Conservation (phyloP, 345 rosid species). For the Sonneratia caseolaris region DNA sequence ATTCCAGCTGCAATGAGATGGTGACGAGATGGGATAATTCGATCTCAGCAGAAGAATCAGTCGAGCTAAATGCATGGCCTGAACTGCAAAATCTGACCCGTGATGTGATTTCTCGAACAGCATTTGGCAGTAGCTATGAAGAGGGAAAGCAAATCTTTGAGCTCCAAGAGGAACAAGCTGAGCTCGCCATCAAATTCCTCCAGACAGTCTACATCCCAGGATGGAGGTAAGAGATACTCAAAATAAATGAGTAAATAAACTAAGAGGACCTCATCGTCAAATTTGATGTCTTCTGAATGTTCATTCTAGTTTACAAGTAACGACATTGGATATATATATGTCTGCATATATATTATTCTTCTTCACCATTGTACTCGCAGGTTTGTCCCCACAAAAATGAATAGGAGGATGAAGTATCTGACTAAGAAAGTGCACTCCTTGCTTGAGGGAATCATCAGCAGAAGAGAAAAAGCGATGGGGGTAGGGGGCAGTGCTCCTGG, state of each 20-base stretch:
- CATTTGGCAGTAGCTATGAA: constrained; percentile 61
- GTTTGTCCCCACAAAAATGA: constrained; percentile 27
- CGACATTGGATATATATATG: neutral
- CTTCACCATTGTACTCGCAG: constrained; percentile 8
- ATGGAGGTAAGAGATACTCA: constrained; percentile 32
- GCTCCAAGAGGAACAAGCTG: constrained; percentile 36
- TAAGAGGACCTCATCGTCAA: neutral
- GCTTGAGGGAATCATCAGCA: constrained; percentile 21
- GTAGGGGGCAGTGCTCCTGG: constrained; percentile 18
- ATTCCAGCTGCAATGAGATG: constrained; percentile 23
- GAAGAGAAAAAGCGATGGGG: constrained; percentile 28
- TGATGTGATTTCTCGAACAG: constrained; percentile 37
- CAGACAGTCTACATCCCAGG: constrained; percentile 41
- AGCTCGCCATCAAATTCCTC: constrained; percentile 16
- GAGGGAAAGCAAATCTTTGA: constrained; percentile 59
- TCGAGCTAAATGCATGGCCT: constrained; percentile 17
- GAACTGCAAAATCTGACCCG: constrained; percentile 18
- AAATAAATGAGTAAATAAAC: no score
- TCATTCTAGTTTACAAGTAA: neutral
- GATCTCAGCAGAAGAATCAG: neutral
- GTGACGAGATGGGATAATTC: constrained; percentile 20
- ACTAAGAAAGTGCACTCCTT: constrained; percentile 18
- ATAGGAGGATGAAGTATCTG: constrained; percentile 21
- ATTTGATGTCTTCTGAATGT: neutral
- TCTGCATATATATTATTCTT: neutral